phyloP scores from a whole-genome alignment of 805 yeast species.

The Ogataea ramenticola region DNA sequence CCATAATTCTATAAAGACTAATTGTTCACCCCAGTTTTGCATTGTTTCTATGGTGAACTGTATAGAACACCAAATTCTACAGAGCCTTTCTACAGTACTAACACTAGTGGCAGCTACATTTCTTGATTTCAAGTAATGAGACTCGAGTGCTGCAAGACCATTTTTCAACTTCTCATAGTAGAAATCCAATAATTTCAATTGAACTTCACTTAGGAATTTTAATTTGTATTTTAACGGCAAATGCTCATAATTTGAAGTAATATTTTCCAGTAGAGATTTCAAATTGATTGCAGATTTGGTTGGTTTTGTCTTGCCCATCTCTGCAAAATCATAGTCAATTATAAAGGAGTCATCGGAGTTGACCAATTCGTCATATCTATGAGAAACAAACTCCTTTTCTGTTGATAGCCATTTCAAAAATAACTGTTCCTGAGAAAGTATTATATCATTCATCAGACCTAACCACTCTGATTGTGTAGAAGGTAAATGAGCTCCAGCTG shows the following conservation, averaged over 20 bases:
- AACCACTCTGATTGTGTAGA: conserved; percentile 14
- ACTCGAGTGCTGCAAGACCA: conserved; percentile 36
- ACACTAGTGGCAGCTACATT: conserved; percentile 5
- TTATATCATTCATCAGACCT: conserved; percentile 22
- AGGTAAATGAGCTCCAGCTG: conserved; percentile 6
- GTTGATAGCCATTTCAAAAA: conserved; percentile 45
- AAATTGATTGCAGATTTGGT: conserved; percentile 56
- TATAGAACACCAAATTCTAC: conserved; percentile 32
- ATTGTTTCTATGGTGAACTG: conserved; percentile 30
- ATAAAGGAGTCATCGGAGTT: conserved; percentile 41
- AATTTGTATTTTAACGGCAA: conserved; percentile 46
- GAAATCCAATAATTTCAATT: conserved; percentile 45
- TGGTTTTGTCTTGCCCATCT: conserved; percentile 41
- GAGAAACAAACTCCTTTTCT: conserved; percentile 45
- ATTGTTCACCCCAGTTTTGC: conserved; percentile 35
- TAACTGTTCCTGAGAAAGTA: conserved; percentile 18
- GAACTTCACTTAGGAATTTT: conserved; percentile 50
- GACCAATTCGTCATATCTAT: conserved; percentile 46
- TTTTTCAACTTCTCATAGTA: conserved; percentile 38
- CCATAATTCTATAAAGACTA: conserved; percentile 36
- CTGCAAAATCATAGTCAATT: conserved; percentile 51
- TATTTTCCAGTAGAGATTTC: conserved; percentile 47
- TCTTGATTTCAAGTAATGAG: conserved; percentile 21
- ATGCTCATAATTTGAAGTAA: conserved; percentile 47
- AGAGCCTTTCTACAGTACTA: conserved; percentile 29